Conservation (phyloP, 106 monocot genomes). For the Cymbidium sinense region DNA sequence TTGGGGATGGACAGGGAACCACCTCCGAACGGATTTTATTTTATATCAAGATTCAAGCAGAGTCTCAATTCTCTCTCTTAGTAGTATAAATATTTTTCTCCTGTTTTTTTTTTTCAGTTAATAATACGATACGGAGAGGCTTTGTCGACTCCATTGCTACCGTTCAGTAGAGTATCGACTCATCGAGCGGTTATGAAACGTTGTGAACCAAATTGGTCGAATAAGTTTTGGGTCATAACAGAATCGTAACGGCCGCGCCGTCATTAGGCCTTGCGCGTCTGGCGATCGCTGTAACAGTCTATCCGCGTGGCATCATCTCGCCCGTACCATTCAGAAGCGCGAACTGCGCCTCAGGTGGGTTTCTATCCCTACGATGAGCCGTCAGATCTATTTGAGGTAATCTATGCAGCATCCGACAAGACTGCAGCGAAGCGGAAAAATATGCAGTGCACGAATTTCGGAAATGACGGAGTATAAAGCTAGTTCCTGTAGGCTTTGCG, state of each 20-base stretch:
- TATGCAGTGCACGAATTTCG: neutral
- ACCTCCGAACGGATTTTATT: too few relatives aligned
- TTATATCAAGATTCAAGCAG: too few relatives aligned
- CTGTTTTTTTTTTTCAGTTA: too few relatives aligned
- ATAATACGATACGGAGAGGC: too few relatives aligned
- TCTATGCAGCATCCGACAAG: neutral
- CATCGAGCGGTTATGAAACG: neutral
- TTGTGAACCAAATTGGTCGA: neutral
- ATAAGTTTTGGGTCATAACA: neutral
- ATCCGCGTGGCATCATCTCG: neutral
- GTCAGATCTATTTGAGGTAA: neutral
- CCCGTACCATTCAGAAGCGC: neutral
- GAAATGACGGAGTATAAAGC: neutral
- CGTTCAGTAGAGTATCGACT: neutral
- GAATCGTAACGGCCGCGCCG: slow-evolving; percentile 7
- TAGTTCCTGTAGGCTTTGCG: neutral
- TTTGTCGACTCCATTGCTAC: neutral
- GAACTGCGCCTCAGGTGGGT: neutral
- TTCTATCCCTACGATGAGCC: neutral
- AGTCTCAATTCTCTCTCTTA: too few relatives aligned
- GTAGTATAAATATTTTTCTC: too few relatives aligned
- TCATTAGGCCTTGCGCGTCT: too few relatives aligned
- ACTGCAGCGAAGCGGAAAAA: neutral
- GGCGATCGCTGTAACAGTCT: too few relatives aligned
- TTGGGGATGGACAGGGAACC: too few relatives aligned